Base-by-base conservation (phyloP, 73 alveolate genomes). In the Tetrahymena elliotti region DNA sequence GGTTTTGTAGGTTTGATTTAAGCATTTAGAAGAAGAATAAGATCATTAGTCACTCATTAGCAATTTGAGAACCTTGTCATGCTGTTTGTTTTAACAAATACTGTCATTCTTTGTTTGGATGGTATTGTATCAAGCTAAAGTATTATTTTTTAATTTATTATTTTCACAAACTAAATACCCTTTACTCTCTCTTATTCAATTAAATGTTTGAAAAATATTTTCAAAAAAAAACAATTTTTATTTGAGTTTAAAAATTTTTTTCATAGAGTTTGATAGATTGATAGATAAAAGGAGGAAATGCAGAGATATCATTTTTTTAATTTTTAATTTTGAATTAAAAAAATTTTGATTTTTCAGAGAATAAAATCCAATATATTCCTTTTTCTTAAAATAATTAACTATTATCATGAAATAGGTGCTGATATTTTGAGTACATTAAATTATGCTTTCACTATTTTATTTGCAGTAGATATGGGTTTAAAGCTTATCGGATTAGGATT, bases 401-500 rank as follows among this genome's bases (percentile, higher is more conserved):
- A n/a, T n/a, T n/a, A n/a, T n/a, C n/a, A n/a, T n/a, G n/a, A 47
- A 47, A 1, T 68, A 68, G 88, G 88, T 11, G 16, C 36, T 22
- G 36, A 22, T 33, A n/a, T 96, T n/a, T 95, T 99, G 54, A 93
- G 96, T 88, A 52, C 34, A 15, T 96, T 98, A 93, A 98, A 99
- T 97, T 94, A 96, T 35, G 83, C 97, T 24, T 99, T 98, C 96
- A 98, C 99, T 83, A 96, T 96, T 83, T 95, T 99, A 38, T 99
- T 98, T 95, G 96, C 98, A 84, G 94, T 97, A 54, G 99, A 99
- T 97, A 96, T 98, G 98, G 96, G 97, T 18, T 95, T 99, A 22
- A 99, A 99, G 96, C 82, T 99, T 35, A 83, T 99, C 47, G 99
- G 99, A 13, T 97, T 96, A n/a, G 99, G 99, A 10, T 97, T 98